Conservation (phyloP, 2,329 filamentous ascomycete genomes). For the Lojkania enalia region DNA sequence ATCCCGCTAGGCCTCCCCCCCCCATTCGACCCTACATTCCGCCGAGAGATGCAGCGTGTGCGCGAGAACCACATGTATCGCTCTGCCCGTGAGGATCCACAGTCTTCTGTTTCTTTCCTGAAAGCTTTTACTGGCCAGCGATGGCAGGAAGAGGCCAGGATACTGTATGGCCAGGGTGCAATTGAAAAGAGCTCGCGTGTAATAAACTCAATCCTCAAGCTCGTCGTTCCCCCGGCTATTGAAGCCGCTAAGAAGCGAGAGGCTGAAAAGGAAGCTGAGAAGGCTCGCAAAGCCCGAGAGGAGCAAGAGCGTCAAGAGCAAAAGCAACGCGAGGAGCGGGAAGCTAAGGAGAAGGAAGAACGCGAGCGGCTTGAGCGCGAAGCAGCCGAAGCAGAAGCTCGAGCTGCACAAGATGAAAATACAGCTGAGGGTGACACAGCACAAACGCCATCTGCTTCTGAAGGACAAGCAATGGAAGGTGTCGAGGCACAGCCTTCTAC, state of each 20-base stretch:
- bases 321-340: conserved; percentile 59
- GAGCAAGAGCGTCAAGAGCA: conserved; percentile 67
- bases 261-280: conserved; percentile 72
- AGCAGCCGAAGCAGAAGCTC: conserved; percentile 47
- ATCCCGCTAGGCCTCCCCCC: conserved; percentile 34
- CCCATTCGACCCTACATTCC: conserved; percentile 37
- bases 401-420: conserved; percentile 32
- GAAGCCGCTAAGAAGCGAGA: conserved; percentile 75
- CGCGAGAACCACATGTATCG: conserved; percentile 37
- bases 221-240: conserved; percentile 81
- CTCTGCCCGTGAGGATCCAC: conserved; percentile 60
- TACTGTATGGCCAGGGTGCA: conserved; percentile 74
- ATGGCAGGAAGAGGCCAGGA: conserved; percentile 87
- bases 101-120: conserved; percentile 75
- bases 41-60: conserved; percentile 36
- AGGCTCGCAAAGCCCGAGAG: conserved; percentile 63
- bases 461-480: conserved; percentile 71
- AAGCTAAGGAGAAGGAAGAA: conserved; percentile 48
- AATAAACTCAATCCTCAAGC: conserved; percentile 68
- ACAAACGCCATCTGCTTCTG: conserved; percentile 44
- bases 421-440: conserved; percentile 26
- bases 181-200: conserved; percentile 71
- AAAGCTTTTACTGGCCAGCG: conserved; percentile 72
- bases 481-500: conserved; percentile 59
- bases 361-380: conserved; percentile 49